phyloP scores from a whole-genome alignment of 2,329 filamentous ascomycete species.

The Gliomastix tumulicola region DNA sequence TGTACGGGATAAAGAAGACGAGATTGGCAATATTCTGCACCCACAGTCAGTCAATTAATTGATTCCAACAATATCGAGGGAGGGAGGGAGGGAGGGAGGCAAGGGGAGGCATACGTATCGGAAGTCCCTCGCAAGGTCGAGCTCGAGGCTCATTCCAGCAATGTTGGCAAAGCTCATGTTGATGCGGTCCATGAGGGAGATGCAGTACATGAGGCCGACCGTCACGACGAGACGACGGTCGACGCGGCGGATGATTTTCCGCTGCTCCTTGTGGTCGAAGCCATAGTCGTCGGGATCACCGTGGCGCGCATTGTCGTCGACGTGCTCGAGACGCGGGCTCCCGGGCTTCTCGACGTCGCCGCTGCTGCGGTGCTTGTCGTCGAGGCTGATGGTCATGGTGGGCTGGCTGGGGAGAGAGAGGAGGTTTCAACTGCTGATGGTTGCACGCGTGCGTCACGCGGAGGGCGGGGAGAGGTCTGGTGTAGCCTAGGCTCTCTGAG shows the following conservation, averaged over 20 bases:
- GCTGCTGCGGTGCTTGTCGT: too few species aligned
- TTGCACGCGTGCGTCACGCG: too few species aligned
- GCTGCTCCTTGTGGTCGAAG: slow-evolving; percentile 56
- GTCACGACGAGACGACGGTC: slow-evolving; percentile 59
- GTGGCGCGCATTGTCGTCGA: slow-evolving; percentile 12
- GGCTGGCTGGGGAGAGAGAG: too few species aligned
- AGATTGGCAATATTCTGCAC: slow-evolving; percentile 56
- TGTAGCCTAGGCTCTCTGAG: too few species aligned
- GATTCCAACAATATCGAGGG: background rate
- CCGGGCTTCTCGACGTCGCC: slow-evolving; percentile 13
- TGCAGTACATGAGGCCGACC: slow-evolving; percentile 63
- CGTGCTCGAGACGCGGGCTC: background rate
- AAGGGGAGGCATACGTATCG: slow-evolving; percentile 27
- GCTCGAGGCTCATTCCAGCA: slow-evolving; percentile 51
- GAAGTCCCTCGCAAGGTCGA: slow-evolving; percentile 35
- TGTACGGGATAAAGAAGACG: slow-evolving; percentile 69
- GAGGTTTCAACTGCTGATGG: too few species aligned
- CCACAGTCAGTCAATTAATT: background rate
- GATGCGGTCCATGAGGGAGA: slow-evolving; percentile 72
- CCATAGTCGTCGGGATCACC: slow-evolving; percentile 25
- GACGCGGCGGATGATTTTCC: slow-evolving; percentile 60
- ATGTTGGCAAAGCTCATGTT: slow-evolving; percentile 69
- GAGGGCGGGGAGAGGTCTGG: too few species aligned
- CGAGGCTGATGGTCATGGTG: too few species aligned
- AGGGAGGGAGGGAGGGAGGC: background rate